Conservation (phyloP, 2,329 filamentous ascomycete genomes). For the Cytospora paraplurivora region DNA sequence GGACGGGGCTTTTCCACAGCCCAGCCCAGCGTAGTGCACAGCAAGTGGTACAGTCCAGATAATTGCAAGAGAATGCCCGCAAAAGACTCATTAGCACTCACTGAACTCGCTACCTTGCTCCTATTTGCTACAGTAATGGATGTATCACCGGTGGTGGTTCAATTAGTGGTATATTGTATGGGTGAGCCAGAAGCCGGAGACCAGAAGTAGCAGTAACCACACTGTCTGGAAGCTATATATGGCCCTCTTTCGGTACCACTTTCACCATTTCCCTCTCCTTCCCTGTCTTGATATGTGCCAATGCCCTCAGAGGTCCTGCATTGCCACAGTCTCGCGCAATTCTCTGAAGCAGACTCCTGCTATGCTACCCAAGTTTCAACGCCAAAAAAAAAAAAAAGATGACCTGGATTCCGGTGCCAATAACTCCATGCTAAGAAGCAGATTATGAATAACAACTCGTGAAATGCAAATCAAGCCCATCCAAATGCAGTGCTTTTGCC, state of each 20-base stretch:
- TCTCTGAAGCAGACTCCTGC: not conserved
- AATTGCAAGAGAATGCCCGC: too few species aligned
- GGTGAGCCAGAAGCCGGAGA: not conserved
- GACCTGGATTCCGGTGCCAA: slow-evolving; percentile 3
- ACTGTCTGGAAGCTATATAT: not conserved
- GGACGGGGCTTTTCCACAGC: not conserved
- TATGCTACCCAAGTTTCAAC: slow-evolving; percentile 1
- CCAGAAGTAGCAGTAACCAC: not conserved
- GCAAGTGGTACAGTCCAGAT: not conserved
- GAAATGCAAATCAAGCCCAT: not conserved
- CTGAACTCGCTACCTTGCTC: too few species aligned
- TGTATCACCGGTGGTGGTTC: too few species aligned
- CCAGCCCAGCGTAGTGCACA: not conserved
- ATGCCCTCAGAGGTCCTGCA: not conserved
- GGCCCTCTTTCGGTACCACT: not conserved
- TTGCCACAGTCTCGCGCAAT: not conserved
- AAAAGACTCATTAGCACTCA: too few species aligned
- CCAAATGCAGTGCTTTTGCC: slow-evolving; percentile 8
- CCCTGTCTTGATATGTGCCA: not conserved
- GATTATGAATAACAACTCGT: not conserved
- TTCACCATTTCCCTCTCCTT: not conserved
- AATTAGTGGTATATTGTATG: not conserved
- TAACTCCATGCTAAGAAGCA: slow-evolving; percentile 25
- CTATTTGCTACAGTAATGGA: too few species aligned
- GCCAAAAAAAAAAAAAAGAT: not conserved